These are phyloP conservation scores for Stephania japonica DNA, from an alignment of 164 flowering plant species.

Conservation along the genomic window DNA sequence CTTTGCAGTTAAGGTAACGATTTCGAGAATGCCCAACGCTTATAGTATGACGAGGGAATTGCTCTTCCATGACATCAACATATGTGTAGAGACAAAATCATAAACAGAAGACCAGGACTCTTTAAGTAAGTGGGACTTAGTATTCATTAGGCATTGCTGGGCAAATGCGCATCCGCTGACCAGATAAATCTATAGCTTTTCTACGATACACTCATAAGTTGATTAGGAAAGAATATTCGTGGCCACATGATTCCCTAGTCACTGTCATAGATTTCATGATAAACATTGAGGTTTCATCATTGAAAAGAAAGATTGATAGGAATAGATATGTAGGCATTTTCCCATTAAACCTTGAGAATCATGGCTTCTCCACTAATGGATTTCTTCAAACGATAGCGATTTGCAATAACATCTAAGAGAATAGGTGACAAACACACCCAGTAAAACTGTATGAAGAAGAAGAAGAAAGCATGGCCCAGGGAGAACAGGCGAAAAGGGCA, in stretches of 20 bases:
- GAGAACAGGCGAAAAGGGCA: constrained; percentile 2
- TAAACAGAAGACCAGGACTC: not conserved
- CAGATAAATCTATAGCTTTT: not conserved
- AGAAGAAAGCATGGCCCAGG: constrained; percentile 13
- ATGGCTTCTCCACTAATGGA: constrained; percentile 9
- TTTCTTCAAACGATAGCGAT: constrained; percentile 17
- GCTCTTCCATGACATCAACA: not conserved
- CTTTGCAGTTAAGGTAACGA: too few species aligned
- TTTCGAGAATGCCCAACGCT: too few species aligned
- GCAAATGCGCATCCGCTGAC: not conserved
- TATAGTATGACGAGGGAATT: too few species aligned
- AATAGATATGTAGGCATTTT: constrained; percentile 13
- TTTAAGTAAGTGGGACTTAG: not conserved
- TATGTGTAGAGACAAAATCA: not conserved
- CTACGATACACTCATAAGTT: not conserved
- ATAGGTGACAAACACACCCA: constrained; percentile 21
- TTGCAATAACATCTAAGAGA: constrained; percentile 17
- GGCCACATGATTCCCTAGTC: constrained; percentile 20
- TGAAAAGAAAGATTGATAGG: constrained; percentile 23
- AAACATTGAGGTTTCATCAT: constrained; percentile 11
- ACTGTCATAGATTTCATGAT: constrained; percentile 7
- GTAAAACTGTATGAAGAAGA: constrained; percentile 14
- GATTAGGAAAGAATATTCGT: constrained; percentile 2
- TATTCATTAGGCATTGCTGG: too few species aligned
- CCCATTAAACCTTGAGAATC: constrained; percentile 17